Percentiles rank a stretch among this genome's conserved stretches.
These are phyloP conservation scores for Rubus idaeus DNA, from an alignment of 306 rosid species.

Conservation along the genomic window DNA sequence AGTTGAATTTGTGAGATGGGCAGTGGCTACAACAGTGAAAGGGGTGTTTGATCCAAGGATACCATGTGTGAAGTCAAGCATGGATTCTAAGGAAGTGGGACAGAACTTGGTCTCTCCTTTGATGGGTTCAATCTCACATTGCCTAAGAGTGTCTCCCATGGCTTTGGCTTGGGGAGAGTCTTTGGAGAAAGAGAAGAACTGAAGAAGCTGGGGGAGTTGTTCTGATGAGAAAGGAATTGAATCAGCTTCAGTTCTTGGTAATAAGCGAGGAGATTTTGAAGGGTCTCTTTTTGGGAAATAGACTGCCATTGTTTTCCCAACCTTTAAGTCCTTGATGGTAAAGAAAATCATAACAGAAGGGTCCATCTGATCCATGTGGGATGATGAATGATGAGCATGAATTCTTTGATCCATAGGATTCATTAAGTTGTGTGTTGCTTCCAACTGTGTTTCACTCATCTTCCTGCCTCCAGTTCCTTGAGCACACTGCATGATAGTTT, in stretches of 20 bases:
- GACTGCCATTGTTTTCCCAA: slow-evolving; percentile 55
- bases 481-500: slow-evolving; percentile 34
- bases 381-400: slow-evolving; percentile 19
- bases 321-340: slow-evolving; percentile 50
- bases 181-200: slow-evolving; percentile 45
- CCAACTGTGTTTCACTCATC: slow-evolving; percentile 5
- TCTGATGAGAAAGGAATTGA: slow-evolving; percentile 60
- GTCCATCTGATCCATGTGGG: slow-evolving; percentile 41
- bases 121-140: slow-evolving; percentile 63
- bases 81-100: slow-evolving; percentile 73
- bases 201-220: slow-evolving; percentile 48
- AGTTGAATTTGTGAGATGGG: slow-evolving; percentile 45
- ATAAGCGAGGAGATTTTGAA: slow-evolving; percentile 50
- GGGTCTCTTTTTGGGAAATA: slow-evolving; percentile 68
- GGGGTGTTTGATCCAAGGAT: slow-evolving; percentile 36
- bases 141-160: slow-evolving; percentile 51
- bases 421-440: background rate
- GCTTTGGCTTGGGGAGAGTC: slow-evolving; percentile 70
- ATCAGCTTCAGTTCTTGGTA: slow-evolving; percentile 49
- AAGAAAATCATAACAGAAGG: slow-evolving; percentile 62
- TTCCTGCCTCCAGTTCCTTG: slow-evolving; percentile 30
- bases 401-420: background rate
- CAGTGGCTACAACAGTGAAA: slow-evolving; percentile 39
- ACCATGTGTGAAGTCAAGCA: slow-evolving; percentile 49
- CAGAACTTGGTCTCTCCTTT: slow-evolving; percentile 70